These are phyloP conservation scores for Penicillium thymicola DNA, from an alignment of 2,329 filamentous ascomycete species.

Conservation along the genomic window DNA sequence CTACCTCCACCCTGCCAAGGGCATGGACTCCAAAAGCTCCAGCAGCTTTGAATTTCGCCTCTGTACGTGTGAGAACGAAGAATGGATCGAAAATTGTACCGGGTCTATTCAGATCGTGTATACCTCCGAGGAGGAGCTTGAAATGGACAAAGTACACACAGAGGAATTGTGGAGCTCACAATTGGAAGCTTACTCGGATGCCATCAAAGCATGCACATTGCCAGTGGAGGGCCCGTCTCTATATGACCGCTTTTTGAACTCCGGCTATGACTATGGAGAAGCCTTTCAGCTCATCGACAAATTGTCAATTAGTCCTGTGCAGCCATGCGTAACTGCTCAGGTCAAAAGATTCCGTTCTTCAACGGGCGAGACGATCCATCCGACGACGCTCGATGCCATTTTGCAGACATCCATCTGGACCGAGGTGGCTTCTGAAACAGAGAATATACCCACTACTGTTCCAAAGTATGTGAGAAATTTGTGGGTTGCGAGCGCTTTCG, in stretches of 20 bases:
- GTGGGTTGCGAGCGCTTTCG: background rate
- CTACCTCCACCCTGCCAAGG: background rate
- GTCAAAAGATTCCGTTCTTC: background rate
- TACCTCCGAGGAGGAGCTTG: background rate
- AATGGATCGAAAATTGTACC: slow-evolving; percentile 2
- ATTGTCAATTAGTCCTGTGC: background rate
- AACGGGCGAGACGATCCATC: slow-evolving; percentile 10
- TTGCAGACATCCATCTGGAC: slow-evolving; percentile 7
- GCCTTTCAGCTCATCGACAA: background rate
- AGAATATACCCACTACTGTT: background rate
- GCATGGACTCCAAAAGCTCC: background rate
- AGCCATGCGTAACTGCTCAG: background rate
- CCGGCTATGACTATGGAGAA: slow-evolving; percentile 1
- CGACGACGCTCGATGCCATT: slow-evolving; percentile 10
- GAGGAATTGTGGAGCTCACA: background rate
- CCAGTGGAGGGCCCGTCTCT: background rate
- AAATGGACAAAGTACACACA: background rate
- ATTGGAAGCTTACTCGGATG: background rate
- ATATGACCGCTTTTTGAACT: background rate
- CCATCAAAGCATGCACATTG: background rate
- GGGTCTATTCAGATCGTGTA: background rate
- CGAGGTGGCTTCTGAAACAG: background rate
- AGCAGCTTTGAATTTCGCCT: slow-evolving; percentile 3
- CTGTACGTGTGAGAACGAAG: slow-evolving; percentile 3
- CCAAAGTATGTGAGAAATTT: background rate